These are phyloP conservation scores for Phoenix dactylifera DNA, from an alignment of 176 grass and related monocot species.

Conservation along the genomic window DNA sequence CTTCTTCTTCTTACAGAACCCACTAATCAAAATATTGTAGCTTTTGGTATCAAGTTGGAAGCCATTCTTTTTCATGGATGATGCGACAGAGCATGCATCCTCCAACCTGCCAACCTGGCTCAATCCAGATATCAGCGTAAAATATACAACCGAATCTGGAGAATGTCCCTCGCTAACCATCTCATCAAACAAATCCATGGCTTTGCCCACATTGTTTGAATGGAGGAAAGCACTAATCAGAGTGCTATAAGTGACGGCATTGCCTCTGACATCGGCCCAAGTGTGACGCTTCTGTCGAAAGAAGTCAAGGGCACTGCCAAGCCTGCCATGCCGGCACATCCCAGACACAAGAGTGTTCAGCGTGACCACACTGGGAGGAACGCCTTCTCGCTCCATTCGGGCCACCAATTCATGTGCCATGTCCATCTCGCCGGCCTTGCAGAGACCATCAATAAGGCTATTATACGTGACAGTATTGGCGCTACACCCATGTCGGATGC, in stretches of 20 bases:
- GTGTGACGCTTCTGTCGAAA: slow-evolving; percentile 43
- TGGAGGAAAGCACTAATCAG: slow-evolving; percentile 66
- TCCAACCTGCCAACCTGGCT: slow-evolving; percentile 43
- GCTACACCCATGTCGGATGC: slow-evolving; percentile 1
- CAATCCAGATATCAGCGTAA: slow-evolving; percentile 72
- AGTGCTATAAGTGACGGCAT: slow-evolving; percentile 44
- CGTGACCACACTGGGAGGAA: slow-evolving; percentile 28
- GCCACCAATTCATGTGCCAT: slow-evolving; percentile 28
- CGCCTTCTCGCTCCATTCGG: slow-evolving; percentile 40
- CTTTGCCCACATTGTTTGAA: slow-evolving; percentile 42
- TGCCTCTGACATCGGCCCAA: slow-evolving; percentile 39
- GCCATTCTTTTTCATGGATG: slow-evolving; percentile 49
- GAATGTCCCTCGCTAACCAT: slow-evolving; percentile 41
- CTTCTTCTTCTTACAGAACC: slow-evolving; percentile 60
- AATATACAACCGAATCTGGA: slow-evolving; percentile 48
- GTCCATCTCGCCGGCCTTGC: slow-evolving; percentile 27
- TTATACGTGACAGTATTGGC: slow-evolving; percentile 47
- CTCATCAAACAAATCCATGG: slow-evolving; percentile 61
- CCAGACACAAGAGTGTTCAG: slow-evolving; percentile 51
- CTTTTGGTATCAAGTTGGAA: slow-evolving; percentile 50
- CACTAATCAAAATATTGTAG: slow-evolving; percentile 68
- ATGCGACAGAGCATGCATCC: slow-evolving; percentile 36
- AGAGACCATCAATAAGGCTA: slow-evolving; percentile 49
- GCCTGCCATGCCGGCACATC: slow-evolving; percentile 36
- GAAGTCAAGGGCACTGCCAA: slow-evolving; percentile 51